Percentiles rank a stretch among this genome's conserved stretches.
These are phyloP conservation scores for Cyathus pygmaeus DNA, from an alignment of 1,284 basidiomycete genomes.

Conservation along the genomic window DNA sequence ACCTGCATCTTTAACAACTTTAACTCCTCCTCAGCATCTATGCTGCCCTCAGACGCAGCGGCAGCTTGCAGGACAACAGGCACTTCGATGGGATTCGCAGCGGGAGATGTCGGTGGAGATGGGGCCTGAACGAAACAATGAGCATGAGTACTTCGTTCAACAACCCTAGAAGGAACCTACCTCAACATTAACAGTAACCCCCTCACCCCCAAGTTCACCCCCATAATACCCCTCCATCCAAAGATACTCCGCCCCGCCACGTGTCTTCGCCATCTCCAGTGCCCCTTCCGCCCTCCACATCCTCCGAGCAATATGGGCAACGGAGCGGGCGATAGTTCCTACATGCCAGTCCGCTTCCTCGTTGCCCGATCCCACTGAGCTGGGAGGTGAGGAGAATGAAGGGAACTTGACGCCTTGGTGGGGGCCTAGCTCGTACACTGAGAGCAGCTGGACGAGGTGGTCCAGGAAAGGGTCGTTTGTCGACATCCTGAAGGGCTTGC, in stretches of 20 bases:
- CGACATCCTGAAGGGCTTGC: not conserved
- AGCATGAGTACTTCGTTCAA: too few relatives aligned
- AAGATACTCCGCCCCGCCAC: not conserved
- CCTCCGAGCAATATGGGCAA: conserved; percentile 63
- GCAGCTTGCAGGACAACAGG: conserved; percentile 66
- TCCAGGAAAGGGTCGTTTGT: conserved; percentile 53
- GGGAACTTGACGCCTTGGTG: conserved; percentile 61
- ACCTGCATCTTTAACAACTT: conserved; percentile 83
- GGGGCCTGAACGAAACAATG: too few relatives aligned
- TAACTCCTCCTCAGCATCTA: conserved; percentile 82
- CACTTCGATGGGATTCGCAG: too few relatives aligned
- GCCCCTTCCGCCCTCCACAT: conserved; percentile 71
- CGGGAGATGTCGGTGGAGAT: too few relatives aligned
- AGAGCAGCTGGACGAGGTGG: conserved; percentile 62
- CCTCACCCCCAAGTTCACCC: not conserved
- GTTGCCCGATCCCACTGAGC: conserved; percentile 30
- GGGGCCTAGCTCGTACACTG: conserved; percentile 61
- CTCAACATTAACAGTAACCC: too few relatives aligned
- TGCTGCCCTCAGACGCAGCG: conserved; percentile 70
- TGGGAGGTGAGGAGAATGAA: conserved; percentile 65
- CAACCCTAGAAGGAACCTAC: too few relatives aligned
- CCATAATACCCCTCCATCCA: not conserved
- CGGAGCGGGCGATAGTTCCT: conserved; percentile 66
- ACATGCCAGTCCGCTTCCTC: conserved; percentile 74
- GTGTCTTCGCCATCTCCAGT: conserved; percentile 26